Conservation (phyloP, 1,284 basidiomycete species). For the Austroboletus olivaceoglutinosus region DNA sequence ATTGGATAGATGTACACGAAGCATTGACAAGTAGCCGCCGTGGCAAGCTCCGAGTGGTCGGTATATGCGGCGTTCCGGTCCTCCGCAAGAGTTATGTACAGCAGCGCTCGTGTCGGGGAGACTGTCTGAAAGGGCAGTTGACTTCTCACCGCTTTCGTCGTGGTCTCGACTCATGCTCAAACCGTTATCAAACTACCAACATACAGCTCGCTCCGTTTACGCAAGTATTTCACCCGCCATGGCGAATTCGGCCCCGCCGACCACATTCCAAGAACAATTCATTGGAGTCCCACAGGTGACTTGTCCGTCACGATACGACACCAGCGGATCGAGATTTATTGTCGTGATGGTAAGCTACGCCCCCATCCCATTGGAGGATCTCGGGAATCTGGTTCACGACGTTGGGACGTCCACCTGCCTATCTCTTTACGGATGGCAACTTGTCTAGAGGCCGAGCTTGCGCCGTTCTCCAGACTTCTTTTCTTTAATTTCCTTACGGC, state of each 20-base stretch:
- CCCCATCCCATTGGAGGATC: neutral
- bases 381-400: too few relatives aligned
- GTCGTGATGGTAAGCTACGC: slow-evolving; percentile 53
- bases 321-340: slow-evolving; percentile 35
- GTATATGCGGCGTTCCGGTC: neutral
- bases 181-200: neutral
- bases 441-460: too few relatives aligned
- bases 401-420: too few relatives aligned
- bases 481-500: too few relatives aligned
- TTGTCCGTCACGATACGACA: neutral
- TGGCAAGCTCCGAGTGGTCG: neutral
- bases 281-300: neutral
- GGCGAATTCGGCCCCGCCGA: neutral
- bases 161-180: neutral
- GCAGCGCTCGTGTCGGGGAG: too few relatives aligned
- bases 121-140: neutral
- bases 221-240: neutral
- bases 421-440: too few relatives aligned
- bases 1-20: slow-evolving; percentile 2
- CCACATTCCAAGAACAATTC: neutral
- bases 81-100: too few relatives aligned
- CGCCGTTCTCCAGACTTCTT: too few relatives aligned
- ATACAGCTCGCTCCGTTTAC: neutral
- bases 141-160: neutral
- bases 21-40: too few relatives aligned